These are phyloP conservation scores for Geotrichum histeridarum DNA, from an alignment of 1,139 yeast species.

Conservation along the genomic window DNA sequence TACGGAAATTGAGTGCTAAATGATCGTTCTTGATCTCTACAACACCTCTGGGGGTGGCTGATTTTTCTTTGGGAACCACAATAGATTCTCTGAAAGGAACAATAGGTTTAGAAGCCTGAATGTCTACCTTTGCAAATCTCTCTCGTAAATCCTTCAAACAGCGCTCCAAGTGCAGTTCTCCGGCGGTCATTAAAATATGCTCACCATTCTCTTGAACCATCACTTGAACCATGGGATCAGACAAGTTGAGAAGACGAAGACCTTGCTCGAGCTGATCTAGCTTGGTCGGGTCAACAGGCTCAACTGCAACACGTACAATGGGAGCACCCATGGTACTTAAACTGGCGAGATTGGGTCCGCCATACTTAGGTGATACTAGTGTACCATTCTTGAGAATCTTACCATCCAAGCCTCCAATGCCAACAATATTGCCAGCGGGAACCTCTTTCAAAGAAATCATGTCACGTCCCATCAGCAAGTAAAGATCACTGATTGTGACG, in stretches of 20 bases:
- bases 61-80: constrained; percentile 34
- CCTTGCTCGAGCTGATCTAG: constrained; percentile 75
- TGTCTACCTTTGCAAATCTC: constrained; percentile 87
- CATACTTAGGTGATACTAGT: constrained; percentile 44
- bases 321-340: constrained; percentile 67
- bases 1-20: constrained; percentile 42
- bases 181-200: constrained; percentile 89
- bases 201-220: constrained; percentile 86
- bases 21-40: constrained; percentile 47
- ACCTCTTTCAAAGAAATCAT: constrained; percentile 69
- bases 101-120: constrained; percentile 83
- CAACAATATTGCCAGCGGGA: constrained; percentile 94
- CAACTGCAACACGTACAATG: constrained; percentile 88
- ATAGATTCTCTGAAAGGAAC: constrained; percentile 93
- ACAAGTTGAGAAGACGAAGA: constrained; percentile 67
- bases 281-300: constrained; percentile 81
- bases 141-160: constrained; percentile 84
- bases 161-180: constrained; percentile 87
- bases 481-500: constrained; percentile 60
- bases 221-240: constrained; percentile 91
- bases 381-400: constrained; percentile 85
- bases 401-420: constrained; percentile 86
- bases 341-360: constrained; percentile 70
- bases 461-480: constrained; percentile 88
- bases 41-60: constrained; percentile 36